A percentile compares a stretch with the other conserved stretches of the same genome.
Conservation (phyloP, 345 rosid genomes). For the Eucalyptus victrix region DNA sequence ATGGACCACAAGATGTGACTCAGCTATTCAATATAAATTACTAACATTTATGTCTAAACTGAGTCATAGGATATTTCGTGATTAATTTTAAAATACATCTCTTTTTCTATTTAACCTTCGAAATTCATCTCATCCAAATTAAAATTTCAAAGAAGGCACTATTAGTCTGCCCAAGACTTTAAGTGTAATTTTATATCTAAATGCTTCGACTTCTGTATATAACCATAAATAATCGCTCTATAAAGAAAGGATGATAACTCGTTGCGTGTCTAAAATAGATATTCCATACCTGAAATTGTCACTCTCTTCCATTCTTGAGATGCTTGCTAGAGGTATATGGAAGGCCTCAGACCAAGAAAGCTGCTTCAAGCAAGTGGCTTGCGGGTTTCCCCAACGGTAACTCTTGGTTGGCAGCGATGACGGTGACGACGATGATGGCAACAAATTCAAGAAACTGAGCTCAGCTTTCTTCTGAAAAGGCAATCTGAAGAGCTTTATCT, state of each 20-base stretch:
- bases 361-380: slow-evolving; percentile 43
- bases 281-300: slow-evolving; percentile 26
- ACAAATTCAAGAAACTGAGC: slow-evolving; percentile 5
- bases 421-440: background rate
- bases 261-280: background rate
- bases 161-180: background rate
- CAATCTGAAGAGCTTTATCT: slow-evolving; percentile 27
- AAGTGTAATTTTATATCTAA: background rate
- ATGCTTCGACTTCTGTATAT: background rate
- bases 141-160: background rate
- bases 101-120: background rate
- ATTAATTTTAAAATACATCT: background rate
- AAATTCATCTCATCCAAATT: background rate
- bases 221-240: background rate
- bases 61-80: background rate
- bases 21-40: background rate
- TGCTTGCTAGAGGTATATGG: slow-evolving; percentile 42
- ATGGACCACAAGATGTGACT: background rate
- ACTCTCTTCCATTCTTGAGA: slow-evolving; percentile 12
- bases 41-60: background rate
- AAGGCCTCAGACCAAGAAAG: slow-evolving; percentile 64
- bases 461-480: slow-evolving; percentile 31
- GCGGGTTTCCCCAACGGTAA: slow-evolving; percentile 78
- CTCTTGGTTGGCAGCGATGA: background rate
- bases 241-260: background rate